Base-by-base conservation (phyloP, 2,329 filamentous ascomycete genomes). In the Calonectria ilicicola region DNA sequence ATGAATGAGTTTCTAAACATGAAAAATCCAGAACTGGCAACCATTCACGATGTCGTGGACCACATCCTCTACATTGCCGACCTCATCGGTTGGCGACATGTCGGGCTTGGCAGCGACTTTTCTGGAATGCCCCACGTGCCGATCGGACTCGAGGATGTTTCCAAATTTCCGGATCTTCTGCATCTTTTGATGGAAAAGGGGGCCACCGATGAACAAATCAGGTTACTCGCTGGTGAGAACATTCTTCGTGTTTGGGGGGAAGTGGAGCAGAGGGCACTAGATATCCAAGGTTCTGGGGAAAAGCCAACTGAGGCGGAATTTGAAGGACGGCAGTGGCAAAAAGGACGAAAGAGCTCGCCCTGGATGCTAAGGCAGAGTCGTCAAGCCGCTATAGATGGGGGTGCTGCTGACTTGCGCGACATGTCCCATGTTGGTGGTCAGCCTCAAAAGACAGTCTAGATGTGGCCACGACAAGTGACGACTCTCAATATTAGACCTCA, bases 81-180 rank as follows among this genome's bases (percentile, higher is more conserved):
- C 27, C 62, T 79, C 7, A 77, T 75, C 17, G 83, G 84, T 0
- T 85, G 81, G 80, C 80, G 81, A 5, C 80, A 82, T 69, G 80
- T 85, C 8, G 84, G 84, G 6, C 76, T 85, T 2, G 84, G 84
- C 1, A 82, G 78, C 5, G 83, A 85, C 73, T 83, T 82, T 73
- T 80, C 80, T 23, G 83, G 84, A 10, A 84, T 82, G 14, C 73
- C 74, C 12, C 74, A 74, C 38, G 77, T 76, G 3, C 80, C 81
- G 0, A 69, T 67, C 9, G 80, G 82, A 2, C 67, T 83, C 1
- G 82, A 83, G n/a, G 82, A 83, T 47, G 81, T 82, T 5, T 82
- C 80, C 2, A 81, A 82, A 44, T 85, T 83, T 70, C 84, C 85
- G 1, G 77, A 78, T 23, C 74, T 82, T 17, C 67, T 82, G 12